A percentile compares a stretch with the other conserved stretches of the same genome.
These are phyloP conservation scores for Rhizoctonia solani DNA, from an alignment of 1,284 basidiomycete species.

Conservation along the genomic window DNA sequence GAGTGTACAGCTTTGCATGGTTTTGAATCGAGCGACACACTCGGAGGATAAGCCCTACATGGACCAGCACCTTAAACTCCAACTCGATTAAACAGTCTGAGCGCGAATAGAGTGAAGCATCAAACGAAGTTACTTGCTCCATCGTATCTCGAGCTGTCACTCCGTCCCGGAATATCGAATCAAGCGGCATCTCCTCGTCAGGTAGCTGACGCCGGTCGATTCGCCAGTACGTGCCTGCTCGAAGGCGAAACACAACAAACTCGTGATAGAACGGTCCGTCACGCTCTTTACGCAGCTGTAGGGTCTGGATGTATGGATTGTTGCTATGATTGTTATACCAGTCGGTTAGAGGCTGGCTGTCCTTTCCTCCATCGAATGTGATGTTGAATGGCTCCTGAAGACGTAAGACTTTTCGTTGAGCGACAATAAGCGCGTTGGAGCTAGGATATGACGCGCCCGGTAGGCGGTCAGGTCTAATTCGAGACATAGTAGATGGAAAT, in stretches of 20 bases:
- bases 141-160: not conserved
- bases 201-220: not conserved
- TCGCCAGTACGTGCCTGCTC: not conserved
- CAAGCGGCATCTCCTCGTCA: not conserved
- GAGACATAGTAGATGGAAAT: too few relatives aligned
- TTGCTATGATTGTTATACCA: not conserved
- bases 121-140: not conserved
- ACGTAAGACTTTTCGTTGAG: not conserved
- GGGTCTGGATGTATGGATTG: not conserved
- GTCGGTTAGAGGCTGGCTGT: not conserved
- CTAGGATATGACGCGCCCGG: not conserved
- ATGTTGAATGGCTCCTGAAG: not conserved
- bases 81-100: not conserved
- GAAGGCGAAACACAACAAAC: not conserved
- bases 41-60: not conserved
- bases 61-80: not conserved
- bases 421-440: not conserved
- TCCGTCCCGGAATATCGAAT: not conserved
- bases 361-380: not conserved
- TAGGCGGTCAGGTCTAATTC: too few relatives aligned
- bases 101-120: not conserved
- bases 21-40: not conserved
- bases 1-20: not conserved
- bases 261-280: conserved; percentile 5
- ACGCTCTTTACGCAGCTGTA: conserved; percentile 18